Evolutionary conservation across 805 yeast species (phyloP).

Genomic region (Pichia californica): DNA sequence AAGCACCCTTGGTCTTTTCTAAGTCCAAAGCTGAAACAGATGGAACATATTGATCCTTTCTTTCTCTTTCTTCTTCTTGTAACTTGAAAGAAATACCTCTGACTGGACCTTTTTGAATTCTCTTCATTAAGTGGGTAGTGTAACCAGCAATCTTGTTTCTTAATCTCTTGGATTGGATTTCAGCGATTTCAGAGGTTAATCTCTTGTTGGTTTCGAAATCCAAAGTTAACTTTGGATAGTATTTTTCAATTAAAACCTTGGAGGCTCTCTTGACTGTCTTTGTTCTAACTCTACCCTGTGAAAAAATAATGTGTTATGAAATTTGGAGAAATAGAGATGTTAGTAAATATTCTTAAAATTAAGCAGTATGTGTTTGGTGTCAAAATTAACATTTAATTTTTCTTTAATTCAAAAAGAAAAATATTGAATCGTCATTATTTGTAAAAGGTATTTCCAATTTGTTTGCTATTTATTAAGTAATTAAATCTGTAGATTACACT

Average conservation of each 20-base stretch:
- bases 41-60: slow-evolving; percentile 99
- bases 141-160: slow-evolving; percentile 99
- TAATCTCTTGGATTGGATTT: slow-evolving; percentile 98
- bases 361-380: too few relatives aligned
- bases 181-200: slow-evolving; percentile 96
- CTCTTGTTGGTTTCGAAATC: slow-evolving; percentile 99
- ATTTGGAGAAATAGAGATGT: slow-evolving; percentile 1
- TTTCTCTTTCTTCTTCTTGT: slow-evolving; percentile 99
- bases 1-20: slow-evolving; percentile 90
- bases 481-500: too few relatives aligned
- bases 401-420: too few relatives aligned
- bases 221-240: slow-evolving; percentile 98
- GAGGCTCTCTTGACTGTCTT: slow-evolving; percentile 99
- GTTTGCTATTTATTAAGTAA: too few relatives aligned
- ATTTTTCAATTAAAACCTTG: slow-evolving; percentile 98
- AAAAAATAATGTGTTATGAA: slow-evolving; percentile 6
- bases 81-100: slow-evolving; percentile 99
- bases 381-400: too few relatives aligned
- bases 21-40: slow-evolving; percentile 99
- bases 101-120: slow-evolving; percentile 99
- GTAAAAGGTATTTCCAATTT: too few relatives aligned
- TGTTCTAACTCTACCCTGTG: slow-evolving; percentile 99
- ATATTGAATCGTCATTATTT: too few relatives aligned
- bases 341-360: slow-evolving; percentile 12
- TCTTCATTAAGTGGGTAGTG: slow-evolving; percentile 99